A percentile compares a stretch with the other conserved stretches of the same genome.
Conservation (phyloP, 1,284 basidiomycete genomes). For the Spongiforma sp. region DNA sequence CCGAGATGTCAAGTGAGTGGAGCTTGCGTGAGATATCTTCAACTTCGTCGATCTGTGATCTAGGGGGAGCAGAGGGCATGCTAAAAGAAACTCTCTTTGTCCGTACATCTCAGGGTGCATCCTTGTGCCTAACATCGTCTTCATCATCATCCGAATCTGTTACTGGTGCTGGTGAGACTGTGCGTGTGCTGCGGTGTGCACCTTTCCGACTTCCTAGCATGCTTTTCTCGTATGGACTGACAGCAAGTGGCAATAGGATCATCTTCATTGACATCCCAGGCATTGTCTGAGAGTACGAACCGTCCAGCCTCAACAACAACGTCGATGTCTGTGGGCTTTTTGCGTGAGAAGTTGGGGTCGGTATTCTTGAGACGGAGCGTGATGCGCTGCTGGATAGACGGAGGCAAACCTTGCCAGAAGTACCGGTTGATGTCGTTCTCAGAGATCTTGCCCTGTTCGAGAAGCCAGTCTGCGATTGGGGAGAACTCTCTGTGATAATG, state of each 20-base stretch:
- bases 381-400: neutral
- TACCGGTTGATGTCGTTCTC: neutral
- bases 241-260: neutral
- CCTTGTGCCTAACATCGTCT: neutral
- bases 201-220: neutral
- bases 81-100: neutral
- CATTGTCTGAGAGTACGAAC: neutral
- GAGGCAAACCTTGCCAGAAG: neutral
- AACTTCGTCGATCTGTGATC: neutral
- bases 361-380: neutral
- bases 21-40: neutral
- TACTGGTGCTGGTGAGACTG: neutral
- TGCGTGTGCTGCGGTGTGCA: too few relatives aligned
- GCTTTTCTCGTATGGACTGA: neutral
- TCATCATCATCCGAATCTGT: neutral
- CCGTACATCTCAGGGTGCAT: neutral
- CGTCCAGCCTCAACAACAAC: neutral
- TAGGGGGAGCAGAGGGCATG: neutral
- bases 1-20: neutral
- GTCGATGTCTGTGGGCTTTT: neutral
- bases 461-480: conserved; percentile 10
- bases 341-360: too few relatives aligned
- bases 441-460: conserved; percentile 13
- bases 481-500: conserved; percentile 9
- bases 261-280: neutral